Percentiles rank a stretch among this genome's conserved stretches.
Evolutionary conservation across 257 asterid genomes (phyloP).

Genomic region (Nicotiana sylvestris): DNA sequence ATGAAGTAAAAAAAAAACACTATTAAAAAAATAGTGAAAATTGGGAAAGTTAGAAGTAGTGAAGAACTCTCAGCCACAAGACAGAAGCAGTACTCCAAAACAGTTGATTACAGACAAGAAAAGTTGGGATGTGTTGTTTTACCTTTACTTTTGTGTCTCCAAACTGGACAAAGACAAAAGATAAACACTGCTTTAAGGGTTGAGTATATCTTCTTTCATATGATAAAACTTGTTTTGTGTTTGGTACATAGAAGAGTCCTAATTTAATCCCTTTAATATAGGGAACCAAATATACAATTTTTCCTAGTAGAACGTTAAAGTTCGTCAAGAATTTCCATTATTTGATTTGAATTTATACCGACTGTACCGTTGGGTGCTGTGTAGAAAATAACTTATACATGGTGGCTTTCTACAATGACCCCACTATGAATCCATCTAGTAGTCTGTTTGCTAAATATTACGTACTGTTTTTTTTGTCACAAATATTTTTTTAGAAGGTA

Average conservation of each 20-base stretch:
- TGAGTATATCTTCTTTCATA: neutral
- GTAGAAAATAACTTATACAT: neutral
- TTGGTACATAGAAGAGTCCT: neutral
- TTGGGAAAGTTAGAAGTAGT: neutral
- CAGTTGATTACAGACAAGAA: neutral
- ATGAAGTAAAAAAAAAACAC: neutral
- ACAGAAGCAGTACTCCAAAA: neutral
- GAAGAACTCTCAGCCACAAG: neutral
- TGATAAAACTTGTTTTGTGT: too few relatives aligned
- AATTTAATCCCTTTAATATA: neutral
- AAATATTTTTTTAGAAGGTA: too few relatives aligned
- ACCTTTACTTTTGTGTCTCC: neutral
- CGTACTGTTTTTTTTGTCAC: too few relatives aligned
- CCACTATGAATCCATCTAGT: neutral
- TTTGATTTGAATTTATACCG: neutral
- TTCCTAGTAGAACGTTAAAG: neutral
- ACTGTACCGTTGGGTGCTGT: neutral
- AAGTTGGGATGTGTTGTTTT: slow-evolving; percentile 3
- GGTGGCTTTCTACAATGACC: neutral
- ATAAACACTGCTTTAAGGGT: neutral
- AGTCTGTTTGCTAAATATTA: too few relatives aligned
- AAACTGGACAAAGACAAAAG: neutral
- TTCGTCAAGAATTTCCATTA: neutral
- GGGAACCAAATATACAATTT: neutral
- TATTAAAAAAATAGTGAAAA: neutral